phyloP scores from a whole-genome alignment of 2,329 filamentous ascomycete species.

The Samsoniella hepiali region DNA sequence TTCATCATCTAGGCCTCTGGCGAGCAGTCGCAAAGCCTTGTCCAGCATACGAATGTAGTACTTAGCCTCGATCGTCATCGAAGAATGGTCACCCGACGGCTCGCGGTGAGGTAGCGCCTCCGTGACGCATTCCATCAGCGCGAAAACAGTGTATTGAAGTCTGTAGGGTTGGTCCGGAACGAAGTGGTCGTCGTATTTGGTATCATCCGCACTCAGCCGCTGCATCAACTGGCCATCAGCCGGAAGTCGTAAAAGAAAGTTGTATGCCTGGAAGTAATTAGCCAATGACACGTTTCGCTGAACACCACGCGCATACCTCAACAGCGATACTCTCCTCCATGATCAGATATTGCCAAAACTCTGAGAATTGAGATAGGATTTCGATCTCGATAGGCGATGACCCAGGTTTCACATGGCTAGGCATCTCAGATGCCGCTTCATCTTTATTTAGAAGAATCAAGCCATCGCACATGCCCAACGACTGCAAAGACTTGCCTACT shows the following conservation, averaged over 20 bases:
- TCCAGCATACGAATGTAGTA: background rate
- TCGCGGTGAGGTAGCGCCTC: conserved; percentile 23
- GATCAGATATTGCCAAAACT: conserved; percentile 77
- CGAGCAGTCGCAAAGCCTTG: conserved; percentile 2
- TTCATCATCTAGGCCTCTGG: conserved; percentile 4
- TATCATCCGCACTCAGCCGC: conserved; percentile 52
- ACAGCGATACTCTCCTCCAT: conserved; percentile 67
- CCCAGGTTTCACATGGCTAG: conserved; percentile 46
- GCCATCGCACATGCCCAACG: conserved; percentile 63
- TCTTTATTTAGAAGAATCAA: conserved; percentile 64
- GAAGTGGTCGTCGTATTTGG: conserved; percentile 61
- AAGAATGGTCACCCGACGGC: conserved; percentile 1
- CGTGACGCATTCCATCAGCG: conserved; percentile 60
- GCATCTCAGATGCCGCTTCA: conserved; percentile 42
- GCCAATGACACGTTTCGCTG: conserved; percentile 21
- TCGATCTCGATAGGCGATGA: conserved; percentile 69
- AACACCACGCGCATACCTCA: conserved; percentile 48
- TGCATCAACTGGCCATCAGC: conserved; percentile 60
- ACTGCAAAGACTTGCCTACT: conserved; percentile 60
- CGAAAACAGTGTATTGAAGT: conserved; percentile 68
- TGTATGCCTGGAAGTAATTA: conserved; percentile 53
- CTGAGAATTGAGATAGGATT: conserved; percentile 76
- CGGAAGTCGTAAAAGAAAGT: conserved; percentile 68
- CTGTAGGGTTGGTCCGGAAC: conserved; percentile 67
- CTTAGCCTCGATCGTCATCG: background rate